Conservation (phyloP, 352 stramenopile species). For the Salisapilia sapeloensis region DNA sequence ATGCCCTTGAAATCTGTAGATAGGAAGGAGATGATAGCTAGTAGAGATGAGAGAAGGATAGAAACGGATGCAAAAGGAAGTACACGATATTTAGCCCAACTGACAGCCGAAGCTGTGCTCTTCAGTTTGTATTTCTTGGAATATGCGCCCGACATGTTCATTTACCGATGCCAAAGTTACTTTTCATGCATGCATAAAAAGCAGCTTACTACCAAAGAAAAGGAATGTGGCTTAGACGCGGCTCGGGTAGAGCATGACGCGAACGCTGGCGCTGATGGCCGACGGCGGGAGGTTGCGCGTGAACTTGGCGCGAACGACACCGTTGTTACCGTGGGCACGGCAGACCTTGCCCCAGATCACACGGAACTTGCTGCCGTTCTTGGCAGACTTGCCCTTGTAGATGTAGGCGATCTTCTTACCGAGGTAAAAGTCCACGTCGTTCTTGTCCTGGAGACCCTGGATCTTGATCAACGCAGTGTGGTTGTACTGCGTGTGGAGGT, state of each 20-base stretch:
- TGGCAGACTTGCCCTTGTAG: constrained; percentile 93
- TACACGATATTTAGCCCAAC: too few relatives aligned
- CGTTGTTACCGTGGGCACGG: constrained; percentile 95
- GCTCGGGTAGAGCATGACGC: constrained; percentile 99
- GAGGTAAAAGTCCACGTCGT: constrained; percentile 98
- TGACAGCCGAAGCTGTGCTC: too few relatives aligned
- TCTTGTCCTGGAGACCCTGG: constrained; percentile 95
- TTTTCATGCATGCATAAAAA: too few relatives aligned
- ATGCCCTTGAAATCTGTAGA: too few relatives aligned
- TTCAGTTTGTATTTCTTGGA: too few relatives aligned
- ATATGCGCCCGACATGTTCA: too few relatives aligned
- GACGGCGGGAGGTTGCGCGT: constrained; percentile 92
- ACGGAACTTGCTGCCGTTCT: constrained; percentile 96
- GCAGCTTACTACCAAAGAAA: too few relatives aligned
- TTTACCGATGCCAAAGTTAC: too few relatives aligned
- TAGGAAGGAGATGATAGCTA: too few relatives aligned
- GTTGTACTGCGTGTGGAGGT: constrained; percentile 94
- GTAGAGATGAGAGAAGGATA: too few relatives aligned
- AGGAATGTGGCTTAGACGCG: constrained; percentile 91
- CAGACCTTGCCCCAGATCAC: constrained; percentile 99
- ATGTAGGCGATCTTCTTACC: constrained; percentile 99
- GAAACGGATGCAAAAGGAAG: too few relatives aligned
- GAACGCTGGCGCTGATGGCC: constrained; percentile 93
- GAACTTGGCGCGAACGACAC: constrained; percentile 98
- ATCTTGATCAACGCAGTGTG: constrained; percentile 99